Percentiles rank a stretch among this genome's conserved stretches.
Evolutionary conservation across 2,329 filamentous ascomycete species (phyloP).

Genomic region (Drechslera avenae): DNA sequence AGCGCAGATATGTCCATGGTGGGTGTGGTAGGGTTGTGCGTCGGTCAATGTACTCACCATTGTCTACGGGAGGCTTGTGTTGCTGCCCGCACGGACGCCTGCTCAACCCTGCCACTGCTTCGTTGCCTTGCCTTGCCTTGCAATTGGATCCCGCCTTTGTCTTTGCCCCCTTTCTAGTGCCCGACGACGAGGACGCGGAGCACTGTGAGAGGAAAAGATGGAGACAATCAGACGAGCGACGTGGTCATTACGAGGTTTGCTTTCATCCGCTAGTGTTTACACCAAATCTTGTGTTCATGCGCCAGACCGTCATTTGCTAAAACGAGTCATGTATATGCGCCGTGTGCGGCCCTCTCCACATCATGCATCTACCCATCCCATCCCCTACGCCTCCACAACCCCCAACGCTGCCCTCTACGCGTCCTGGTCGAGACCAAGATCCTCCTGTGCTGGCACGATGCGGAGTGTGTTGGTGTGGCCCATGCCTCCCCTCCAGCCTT

Average conservation of each 20-base stretch:
- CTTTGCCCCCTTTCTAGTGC: background rate
- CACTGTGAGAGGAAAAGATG: background rate
- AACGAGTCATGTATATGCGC: conserved; percentile 32
- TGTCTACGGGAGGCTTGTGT: conserved; percentile 14
- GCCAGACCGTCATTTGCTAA: conserved; percentile 29
- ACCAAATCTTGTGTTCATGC: conserved; percentile 27
- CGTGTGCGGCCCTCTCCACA: conserved; percentile 21
- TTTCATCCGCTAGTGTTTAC: conserved; percentile 31
- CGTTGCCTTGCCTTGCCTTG: conserved; percentile 2
- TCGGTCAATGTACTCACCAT: conserved; percentile 17
- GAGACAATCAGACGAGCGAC: background rate
- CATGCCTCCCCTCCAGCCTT: conserved; percentile 91
- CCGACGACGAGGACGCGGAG: no score
- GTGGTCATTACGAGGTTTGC: conserved; percentile 18
- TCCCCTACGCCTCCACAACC: conserved; percentile 12
- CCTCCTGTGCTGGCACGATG: conserved; percentile 57
- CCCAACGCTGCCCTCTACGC: conserved; percentile 39
- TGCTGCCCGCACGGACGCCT: conserved; percentile 11
- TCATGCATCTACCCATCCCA: conserved; percentile 3
- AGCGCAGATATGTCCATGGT: conserved; percentile 46
- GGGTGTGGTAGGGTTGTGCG: conserved; percentile 28
- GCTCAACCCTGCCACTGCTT: conserved; percentile 1
- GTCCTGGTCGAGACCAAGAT: conserved; percentile 56
- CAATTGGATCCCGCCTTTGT: background rate
- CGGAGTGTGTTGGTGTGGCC: conserved; percentile 83